phyloP scores from a whole-genome alignment of 495 filamentous ascomycete genomes.

The Rusavskia elegans region DNA sequence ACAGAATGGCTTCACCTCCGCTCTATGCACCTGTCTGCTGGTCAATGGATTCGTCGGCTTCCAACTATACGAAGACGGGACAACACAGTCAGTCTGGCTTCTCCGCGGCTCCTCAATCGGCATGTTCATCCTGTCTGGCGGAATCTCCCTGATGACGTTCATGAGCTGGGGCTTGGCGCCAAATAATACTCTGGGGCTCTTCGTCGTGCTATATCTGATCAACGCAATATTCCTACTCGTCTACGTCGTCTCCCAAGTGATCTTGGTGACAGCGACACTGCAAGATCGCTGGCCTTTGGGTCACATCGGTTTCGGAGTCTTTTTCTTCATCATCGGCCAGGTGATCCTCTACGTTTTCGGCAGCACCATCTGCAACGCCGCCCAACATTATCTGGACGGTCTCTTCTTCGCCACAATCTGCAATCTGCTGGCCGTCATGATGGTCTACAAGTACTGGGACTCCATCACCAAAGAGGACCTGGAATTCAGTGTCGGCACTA shows the following conservation, averaged over 20 bases:
- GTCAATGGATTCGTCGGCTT: slow-evolving; percentile 99
- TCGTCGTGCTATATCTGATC: slow-evolving; percentile 82
- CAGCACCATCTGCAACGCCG: slow-evolving; percentile 64
- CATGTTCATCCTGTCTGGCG: slow-evolving; percentile 78
- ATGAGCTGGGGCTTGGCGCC: slow-evolving; percentile 74
- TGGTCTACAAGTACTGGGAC: slow-evolving; percentile 99
- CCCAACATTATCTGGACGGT: slow-evolving; percentile 88
- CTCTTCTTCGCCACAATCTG: slow-evolving; percentile 89
- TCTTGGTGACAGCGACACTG: slow-evolving; percentile 79
- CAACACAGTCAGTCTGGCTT: slow-evolving; percentile 84
- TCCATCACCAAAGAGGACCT: slow-evolving; percentile 97
- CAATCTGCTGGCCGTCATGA: slow-evolving; percentile 94
- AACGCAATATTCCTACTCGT: slow-evolving; percentile 74
- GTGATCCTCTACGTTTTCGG: slow-evolving; percentile 85
- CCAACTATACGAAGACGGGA: slow-evolving; percentile 98
- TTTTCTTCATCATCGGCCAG: slow-evolving; percentile 88
- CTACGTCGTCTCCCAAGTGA: slow-evolving; percentile 75
- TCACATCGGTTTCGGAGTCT: slow-evolving; percentile 79
- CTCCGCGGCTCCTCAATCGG: slow-evolving; percentile 57
- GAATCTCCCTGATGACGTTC: slow-evolving; percentile 82
- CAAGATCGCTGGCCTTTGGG: slow-evolving; percentile 93
- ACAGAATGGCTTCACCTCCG: slow-evolving; percentile 81
- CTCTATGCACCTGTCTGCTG: slow-evolving; percentile 72
- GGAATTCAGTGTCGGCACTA: slow-evolving; percentile 90
- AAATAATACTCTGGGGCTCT: slow-evolving; percentile 71